A percentile compares a stretch with the other conserved stretches of the same genome.
These are phyloP conservation scores for Lactarius indigo DNA, from an alignment of 768 basidiomycete genomes.

Conservation along the genomic window DNA sequence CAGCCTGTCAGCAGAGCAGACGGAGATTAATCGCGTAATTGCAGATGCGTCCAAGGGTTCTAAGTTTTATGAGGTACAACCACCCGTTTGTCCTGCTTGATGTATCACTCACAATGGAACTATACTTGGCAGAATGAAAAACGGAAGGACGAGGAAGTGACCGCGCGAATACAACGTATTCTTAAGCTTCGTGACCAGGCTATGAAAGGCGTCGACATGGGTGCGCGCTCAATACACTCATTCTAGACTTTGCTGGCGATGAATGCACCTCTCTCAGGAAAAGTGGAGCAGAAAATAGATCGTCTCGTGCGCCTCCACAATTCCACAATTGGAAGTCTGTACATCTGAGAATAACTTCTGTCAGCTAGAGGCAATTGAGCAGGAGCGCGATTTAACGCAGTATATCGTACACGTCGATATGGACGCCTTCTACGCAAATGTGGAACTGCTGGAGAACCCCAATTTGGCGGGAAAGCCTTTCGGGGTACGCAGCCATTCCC, in stretches of 20 bases:
- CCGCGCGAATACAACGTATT: constrained; percentile 67
- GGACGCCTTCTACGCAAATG: constrained; percentile 89
- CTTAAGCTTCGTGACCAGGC: constrained; percentile 61
- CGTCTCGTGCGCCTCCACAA: constrained; percentile 50
- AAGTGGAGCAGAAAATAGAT: constrained; percentile 65
- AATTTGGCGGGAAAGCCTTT: constrained; percentile 69
- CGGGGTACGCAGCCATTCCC: constrained; percentile 45
- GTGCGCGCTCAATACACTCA: constrained; percentile 40
- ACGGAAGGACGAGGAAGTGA: constrained; percentile 82
- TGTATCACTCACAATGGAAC: not conserved
- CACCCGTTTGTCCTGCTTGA: constrained; percentile 22
- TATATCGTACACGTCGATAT: constrained; percentile 93
- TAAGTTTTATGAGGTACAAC: constrained; percentile 76
- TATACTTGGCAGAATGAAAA: constrained; percentile 68
- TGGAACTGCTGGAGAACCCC: constrained; percentile 67
- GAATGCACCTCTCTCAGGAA: constrained; percentile 35
- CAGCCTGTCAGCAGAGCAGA: constrained; percentile 72
- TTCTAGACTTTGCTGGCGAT: not conserved
- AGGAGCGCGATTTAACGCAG: constrained; percentile 73
- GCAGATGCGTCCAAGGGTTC: constrained; percentile 91
- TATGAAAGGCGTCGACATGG: constrained; percentile 48
- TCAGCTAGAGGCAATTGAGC: constrained; percentile 69
- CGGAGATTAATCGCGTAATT: constrained; percentile 84
- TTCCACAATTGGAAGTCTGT: not conserved
- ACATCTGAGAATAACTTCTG: constrained; percentile 7